Evolutionary conservation across 78 protist genomes (phyloP).

Genomic region (Cavenderia fasciculata): DNA sequence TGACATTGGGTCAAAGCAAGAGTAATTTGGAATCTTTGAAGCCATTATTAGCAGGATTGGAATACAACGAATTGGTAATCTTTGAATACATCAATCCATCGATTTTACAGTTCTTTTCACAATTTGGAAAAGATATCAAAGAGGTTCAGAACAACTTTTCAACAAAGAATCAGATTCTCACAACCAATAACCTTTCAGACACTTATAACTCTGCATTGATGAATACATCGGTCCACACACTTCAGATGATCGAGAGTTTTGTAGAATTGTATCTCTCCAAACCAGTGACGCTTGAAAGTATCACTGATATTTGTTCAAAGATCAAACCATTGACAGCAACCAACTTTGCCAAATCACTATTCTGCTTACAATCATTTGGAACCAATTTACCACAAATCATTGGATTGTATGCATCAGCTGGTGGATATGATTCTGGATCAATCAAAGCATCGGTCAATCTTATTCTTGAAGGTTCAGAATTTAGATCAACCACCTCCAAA

Average conservation of each 20-base stretch:
- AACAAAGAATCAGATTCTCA: constrained; percentile 9
- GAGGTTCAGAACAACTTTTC: too few relatives aligned
- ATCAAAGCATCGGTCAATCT: constrained; percentile 9
- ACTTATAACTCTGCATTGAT: constrained; percentile 4
- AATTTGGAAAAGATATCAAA: constrained; percentile 6
- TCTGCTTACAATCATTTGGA: not conserved
- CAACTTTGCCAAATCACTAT: too few relatives aligned
- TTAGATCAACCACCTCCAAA: constrained; percentile 1
- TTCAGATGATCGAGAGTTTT: too few relatives aligned
- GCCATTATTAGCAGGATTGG: not conserved
- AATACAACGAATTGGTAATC: not conserved
- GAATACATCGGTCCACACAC: constrained; percentile 5
- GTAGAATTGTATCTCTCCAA: too few relatives aligned
- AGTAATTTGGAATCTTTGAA: not conserved
- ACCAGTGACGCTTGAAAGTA: too few relatives aligned
- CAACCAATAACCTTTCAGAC: constrained; percentile 31
- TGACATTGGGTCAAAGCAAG: not conserved
- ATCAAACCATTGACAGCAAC: too few relatives aligned
- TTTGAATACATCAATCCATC: constrained; percentile 4
- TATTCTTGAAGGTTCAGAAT: constrained; percentile 10
- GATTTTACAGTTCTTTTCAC: not conserved
- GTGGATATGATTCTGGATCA: constrained; percentile 18
- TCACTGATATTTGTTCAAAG: too few relatives aligned
- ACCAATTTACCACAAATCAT: not conserved
- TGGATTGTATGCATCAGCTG: constrained; percentile 11